Percentiles rank a stretch among this genome's conserved stretches.
These are phyloP conservation scores for Entomophthora muscae DNA, from an alignment of 371 early-diverging fungal species.

Conservation along the genomic window DNA sequence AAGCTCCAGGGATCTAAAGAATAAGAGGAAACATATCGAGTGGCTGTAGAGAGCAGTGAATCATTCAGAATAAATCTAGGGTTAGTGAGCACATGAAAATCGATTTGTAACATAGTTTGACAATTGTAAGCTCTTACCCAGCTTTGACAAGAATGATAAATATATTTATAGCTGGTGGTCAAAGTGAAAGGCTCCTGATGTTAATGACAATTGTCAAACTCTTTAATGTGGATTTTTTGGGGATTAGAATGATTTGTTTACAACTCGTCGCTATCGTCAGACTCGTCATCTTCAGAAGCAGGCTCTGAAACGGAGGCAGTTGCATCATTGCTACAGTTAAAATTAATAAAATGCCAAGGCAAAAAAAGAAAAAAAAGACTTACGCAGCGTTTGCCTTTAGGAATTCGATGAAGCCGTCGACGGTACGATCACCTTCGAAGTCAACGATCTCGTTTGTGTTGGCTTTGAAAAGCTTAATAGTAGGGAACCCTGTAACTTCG, in stretches of 20 bases:
- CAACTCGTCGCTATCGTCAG: background rate
- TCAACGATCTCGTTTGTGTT: conserved; percentile 42
- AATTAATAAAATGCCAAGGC: background rate
- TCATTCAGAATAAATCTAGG: too few species aligned
- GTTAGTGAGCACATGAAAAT: too few species aligned
- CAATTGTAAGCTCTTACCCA: too few species aligned
- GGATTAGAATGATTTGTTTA: background rate
- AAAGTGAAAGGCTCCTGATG: too few species aligned
- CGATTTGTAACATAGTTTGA: too few species aligned
- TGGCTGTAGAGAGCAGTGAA: too few species aligned
- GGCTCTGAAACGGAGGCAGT: background rate
- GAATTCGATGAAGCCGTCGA: conserved; percentile 60
- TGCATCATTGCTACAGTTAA: background rate
- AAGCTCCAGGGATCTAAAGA: too few species aligned
- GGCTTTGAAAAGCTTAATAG: conserved; percentile 82
- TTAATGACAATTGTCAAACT: too few species aligned
- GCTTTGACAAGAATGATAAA: too few species aligned
- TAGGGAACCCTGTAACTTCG: conserved; percentile 85
- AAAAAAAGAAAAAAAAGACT: background rate
- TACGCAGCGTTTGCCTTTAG: conserved; percentile 15
- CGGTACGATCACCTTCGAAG: conserved; percentile 66
- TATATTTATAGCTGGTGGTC: too few species aligned
- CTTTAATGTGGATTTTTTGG: background rate
- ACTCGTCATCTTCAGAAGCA: background rate
- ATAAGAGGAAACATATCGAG: too few species aligned